Evolutionary conservation across 2,329 filamentous ascomycete species (phyloP).

Genomic region (Graphium sp.): DNA sequence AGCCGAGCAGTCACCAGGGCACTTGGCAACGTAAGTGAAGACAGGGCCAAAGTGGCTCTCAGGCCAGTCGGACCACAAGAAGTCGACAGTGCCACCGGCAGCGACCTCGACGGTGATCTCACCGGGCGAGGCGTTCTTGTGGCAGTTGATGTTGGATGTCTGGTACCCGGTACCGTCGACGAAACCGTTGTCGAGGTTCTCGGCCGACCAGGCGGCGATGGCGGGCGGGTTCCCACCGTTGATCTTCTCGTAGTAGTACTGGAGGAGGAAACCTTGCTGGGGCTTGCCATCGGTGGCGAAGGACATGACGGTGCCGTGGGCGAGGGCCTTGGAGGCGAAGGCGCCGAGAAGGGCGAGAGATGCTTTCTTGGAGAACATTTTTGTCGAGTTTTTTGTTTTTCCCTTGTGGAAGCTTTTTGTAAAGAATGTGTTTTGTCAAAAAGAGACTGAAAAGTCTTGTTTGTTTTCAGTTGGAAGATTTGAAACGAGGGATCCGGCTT

Average conservation of each 20-base stretch:
- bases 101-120: conserved; percentile 17
- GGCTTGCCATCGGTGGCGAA: conserved; percentile 6
- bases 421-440: neutral
- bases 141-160: conserved; percentile 26
- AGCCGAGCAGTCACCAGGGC: conserved; percentile 34
- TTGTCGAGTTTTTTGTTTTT: no score
- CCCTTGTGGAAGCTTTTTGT: no score
- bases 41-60: conserved; percentile 32
- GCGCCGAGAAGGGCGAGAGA: conserved; percentile 1
- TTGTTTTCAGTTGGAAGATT: neutral
- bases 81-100: conserved; percentile 20
- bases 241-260: conserved; percentile 8
- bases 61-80: conserved; percentile 25
- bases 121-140: conserved; percentile 20
- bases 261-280: conserved; percentile 8
- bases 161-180: conserved; percentile 22
- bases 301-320: conserved; percentile 5
- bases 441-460: neutral
- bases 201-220: conserved; percentile 19
- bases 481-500: conserved; percentile 3
- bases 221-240: conserved; percentile 7
- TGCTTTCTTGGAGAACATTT: neutral
- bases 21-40: conserved; percentile 46
- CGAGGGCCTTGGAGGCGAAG: conserved; percentile 3
- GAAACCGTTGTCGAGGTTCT: conserved; percentile 31